Base-by-base conservation (phyloP, 305 asterid species). In the Rubia balearica region DNA sequence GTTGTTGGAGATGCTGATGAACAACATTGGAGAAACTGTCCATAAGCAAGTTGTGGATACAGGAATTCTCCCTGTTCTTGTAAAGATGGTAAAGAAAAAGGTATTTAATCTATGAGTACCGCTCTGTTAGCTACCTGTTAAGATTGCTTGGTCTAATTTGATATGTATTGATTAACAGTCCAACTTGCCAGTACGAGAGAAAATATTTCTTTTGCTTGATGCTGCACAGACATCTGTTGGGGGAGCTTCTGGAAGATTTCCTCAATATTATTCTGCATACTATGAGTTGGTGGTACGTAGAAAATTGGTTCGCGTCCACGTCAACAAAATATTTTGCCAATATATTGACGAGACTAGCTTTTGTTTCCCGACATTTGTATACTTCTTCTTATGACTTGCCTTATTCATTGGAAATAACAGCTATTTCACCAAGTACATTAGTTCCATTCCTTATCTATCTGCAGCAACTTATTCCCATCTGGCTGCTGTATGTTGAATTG, bases 1-100 rank as follows among this genome's bases (percentile, higher is more conserved):
- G 98, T 86, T 93, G 83, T 87, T 93, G 87, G 98, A 93, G 87
- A 89, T 91, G 97, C 71, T 93, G 83, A 90, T 93, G 76, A 90
- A 93, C 83, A 93, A 93, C 77, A 88, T 93, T 21, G 97, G 97
- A 60, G 97, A 93, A 33, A 91, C 94, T 59, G 90, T 90, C 73
- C 98, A 93, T 79, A 85, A 81, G 84, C 97, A 89, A 83, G 96
- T 93, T 79, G 83, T 90, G 71, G 98, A 93, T 75, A 36, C 79
- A 3, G 96, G 96, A 59, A 56, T 88, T 75, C 90, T 93, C 76
- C 88, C 92, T 51, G 36, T 84, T 70, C 96, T 93, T 71, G 96
- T 93, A 80, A 93, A 90, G 83, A 88, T 90, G 70, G 96, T 88
- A 45, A 93, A 93, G 91, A 93, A 88, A 82, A 90, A 93, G 94